Conservation (phyloP, 2,329 filamentous ascomycete species). For the Setomelanomma holmii region DNA sequence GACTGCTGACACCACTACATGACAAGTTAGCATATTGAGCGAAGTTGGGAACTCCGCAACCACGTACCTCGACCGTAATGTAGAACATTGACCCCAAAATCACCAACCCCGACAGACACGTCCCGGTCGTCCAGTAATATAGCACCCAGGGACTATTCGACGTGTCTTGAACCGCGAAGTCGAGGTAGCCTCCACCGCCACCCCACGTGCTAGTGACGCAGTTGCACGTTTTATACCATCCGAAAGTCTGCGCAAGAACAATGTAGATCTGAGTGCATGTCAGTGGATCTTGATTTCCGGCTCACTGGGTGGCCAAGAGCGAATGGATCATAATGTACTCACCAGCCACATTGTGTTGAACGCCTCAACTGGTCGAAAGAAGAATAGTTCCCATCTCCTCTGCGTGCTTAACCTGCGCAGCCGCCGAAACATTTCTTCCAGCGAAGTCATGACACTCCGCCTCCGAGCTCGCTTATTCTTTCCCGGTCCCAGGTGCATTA, state of each 20-base stretch:
- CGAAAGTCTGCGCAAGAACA: constrained; percentile 50
- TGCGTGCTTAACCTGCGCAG: constrained; percentile 20
- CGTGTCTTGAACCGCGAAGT: constrained; percentile 41
- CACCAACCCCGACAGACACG: constrained; percentile 34
- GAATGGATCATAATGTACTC: too few relatives aligned
- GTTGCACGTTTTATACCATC: constrained; percentile 51
- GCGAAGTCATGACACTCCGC: neutral
- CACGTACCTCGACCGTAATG: constrained; percentile 40
- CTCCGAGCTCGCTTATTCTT: constrained; percentile 6
- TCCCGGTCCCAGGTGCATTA: constrained; percentile 10
- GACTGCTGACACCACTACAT: constrained; percentile 47
- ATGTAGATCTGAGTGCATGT: constrained; percentile 18
- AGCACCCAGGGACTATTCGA: constrained; percentile 37
- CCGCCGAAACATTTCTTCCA: constrained; percentile 9
- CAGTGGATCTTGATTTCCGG: too few relatives aligned
- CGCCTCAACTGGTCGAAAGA: constrained; percentile 41
- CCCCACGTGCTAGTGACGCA: constrained; percentile 52
- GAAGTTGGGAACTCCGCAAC: neutral
- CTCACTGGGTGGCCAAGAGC: too few relatives aligned
- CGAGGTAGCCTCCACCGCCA: constrained; percentile 52
- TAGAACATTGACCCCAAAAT: constrained; percentile 46
- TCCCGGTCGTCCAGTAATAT: constrained; percentile 43
- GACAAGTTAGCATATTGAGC: neutral
- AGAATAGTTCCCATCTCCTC: constrained; percentile 35
- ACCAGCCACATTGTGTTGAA: constrained; percentile 49